Evolutionary conservation across 2,329 filamentous ascomycete species (phyloP).

Genomic region (Akanthomyces lecanii): DNA sequence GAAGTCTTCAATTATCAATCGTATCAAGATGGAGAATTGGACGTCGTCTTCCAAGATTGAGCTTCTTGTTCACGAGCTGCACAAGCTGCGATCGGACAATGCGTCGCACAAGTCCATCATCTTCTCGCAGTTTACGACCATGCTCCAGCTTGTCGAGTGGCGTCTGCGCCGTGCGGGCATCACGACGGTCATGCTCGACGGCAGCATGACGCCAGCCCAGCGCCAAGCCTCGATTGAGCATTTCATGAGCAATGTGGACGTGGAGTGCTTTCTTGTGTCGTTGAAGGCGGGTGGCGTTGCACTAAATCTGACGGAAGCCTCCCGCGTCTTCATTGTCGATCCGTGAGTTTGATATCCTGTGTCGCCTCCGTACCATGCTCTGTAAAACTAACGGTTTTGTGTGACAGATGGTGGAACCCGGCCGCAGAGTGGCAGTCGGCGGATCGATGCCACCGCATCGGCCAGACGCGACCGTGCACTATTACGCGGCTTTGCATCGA

Average conservation of each 20-base stretch:
- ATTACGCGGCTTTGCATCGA: slow-evolving; percentile 95
- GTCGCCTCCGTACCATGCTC: not conserved
- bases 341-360: slow-evolving; percentile 58
- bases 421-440: slow-evolving; percentile 99
- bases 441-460: slow-evolving; percentile 90
- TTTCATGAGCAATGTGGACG: slow-evolving; percentile 92
- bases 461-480: slow-evolving; percentile 87
- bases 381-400: slow-evolving; percentile 24
- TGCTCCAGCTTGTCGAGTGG: slow-evolving; percentile 97
- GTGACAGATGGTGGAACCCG: slow-evolving; percentile 91
- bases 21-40: slow-evolving; percentile 99
- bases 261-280: slow-evolving; percentile 94
- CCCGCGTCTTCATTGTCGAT: slow-evolving; percentile 91
- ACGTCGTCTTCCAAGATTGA: slow-evolving; percentile 98
- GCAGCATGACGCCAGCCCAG: slow-evolving; percentile 92
- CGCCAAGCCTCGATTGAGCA: slow-evolving; percentile 91
- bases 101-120: slow-evolving; percentile 95
- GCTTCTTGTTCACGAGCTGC: slow-evolving; percentile 88
- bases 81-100: slow-evolving; percentile 86
- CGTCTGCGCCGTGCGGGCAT: slow-evolving; percentile 93
- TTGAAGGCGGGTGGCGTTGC: slow-evolving; percentile 95
- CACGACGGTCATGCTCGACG: slow-evolving; percentile 96
- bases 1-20: slow-evolving; percentile 96
- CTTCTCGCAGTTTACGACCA: slow-evolving; percentile 94
- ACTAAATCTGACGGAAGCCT: slow-evolving; percentile 91